Conservation (phyloP, 306 rosid species). For the Quercus berberidifolia region DNA sequence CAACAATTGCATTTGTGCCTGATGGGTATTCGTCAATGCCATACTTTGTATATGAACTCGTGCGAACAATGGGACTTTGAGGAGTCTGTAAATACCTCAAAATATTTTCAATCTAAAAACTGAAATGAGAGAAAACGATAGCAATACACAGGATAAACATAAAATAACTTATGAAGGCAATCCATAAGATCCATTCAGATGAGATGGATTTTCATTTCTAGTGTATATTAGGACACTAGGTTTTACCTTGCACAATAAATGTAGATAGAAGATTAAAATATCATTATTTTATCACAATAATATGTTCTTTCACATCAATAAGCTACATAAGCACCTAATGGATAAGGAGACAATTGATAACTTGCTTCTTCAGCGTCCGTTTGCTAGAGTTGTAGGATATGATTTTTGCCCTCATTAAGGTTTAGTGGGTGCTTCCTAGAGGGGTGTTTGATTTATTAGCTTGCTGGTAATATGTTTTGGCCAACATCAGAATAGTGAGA, state of each 20-base stretch:
- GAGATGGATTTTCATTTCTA: neutral
- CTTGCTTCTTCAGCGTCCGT: no score
- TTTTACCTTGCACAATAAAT: neutral
- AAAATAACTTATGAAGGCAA: neutral
- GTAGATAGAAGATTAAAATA: neutral
- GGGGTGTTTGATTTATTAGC: no score
- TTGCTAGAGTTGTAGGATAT: neutral
- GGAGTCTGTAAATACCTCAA: constrained; percentile 71
- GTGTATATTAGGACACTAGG: neutral
- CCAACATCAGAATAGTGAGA: no score
- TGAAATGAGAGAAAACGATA: constrained; percentile 7
- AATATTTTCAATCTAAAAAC: constrained; percentile 1
- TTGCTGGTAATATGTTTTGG: no score
- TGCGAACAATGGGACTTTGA: constrained; percentile 86
- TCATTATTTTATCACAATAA: neutral
- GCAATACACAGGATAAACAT: neutral
- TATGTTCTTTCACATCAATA: neutral
- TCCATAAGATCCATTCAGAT: neutral
- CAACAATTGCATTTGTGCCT: constrained; percentile 96
- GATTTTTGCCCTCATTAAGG: neutral
- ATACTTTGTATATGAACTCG: constrained; percentile 63
- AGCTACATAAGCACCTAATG: neutral
- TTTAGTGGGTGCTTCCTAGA: no score
- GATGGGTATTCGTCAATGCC: constrained; percentile 77
- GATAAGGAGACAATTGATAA: neutral